These are phyloP conservation scores for Echium plantagineum DNA, from an alignment of 257 asterid species.

Conservation along the genomic window DNA sequence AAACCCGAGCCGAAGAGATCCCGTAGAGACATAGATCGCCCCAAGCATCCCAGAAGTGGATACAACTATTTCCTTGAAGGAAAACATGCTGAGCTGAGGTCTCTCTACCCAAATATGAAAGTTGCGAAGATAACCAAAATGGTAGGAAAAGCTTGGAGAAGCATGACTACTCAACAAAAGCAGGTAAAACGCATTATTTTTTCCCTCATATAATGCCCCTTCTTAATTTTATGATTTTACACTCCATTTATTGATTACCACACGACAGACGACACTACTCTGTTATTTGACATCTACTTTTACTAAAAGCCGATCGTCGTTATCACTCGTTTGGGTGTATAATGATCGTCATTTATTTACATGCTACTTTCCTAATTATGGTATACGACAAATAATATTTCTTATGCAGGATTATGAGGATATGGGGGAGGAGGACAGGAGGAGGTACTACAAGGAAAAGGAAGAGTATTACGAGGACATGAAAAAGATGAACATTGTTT, in stretches of 20 bases:
- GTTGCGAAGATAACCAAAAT: constrained; percentile 73
- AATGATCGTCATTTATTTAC: too few relatives aligned
- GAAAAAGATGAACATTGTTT: constrained; percentile 4
- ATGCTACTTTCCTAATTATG: background rate
- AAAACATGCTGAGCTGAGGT: constrained; percentile 45
- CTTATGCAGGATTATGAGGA: constrained; percentile 47
- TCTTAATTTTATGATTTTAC: too few relatives aligned
- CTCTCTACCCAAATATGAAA: constrained; percentile 28
- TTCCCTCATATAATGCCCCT: too few relatives aligned
- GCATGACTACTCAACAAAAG: constrained; percentile 43
- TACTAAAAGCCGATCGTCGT: background rate
- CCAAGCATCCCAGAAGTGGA: constrained; percentile 72
- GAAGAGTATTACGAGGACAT: constrained; percentile 44
- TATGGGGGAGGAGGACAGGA: constrained; percentile 58
- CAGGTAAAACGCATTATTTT: constrained; percentile 17
- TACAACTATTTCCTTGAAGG: constrained; percentile 71
- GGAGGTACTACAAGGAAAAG: constrained; percentile 51
- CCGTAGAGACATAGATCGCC: constrained; percentile 40
- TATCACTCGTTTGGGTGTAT: too few relatives aligned
- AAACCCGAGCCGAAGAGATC: constrained; percentile 19
- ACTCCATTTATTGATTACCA: background rate
- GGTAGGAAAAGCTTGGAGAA: constrained; percentile 72
- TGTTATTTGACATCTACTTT: background rate
- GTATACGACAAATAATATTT: too few relatives aligned
- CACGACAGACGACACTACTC: too few relatives aligned